Base-by-base conservation (phyloP, 768 basidiomycete genomes). In the Leucocoprinus leucothites region DNA sequence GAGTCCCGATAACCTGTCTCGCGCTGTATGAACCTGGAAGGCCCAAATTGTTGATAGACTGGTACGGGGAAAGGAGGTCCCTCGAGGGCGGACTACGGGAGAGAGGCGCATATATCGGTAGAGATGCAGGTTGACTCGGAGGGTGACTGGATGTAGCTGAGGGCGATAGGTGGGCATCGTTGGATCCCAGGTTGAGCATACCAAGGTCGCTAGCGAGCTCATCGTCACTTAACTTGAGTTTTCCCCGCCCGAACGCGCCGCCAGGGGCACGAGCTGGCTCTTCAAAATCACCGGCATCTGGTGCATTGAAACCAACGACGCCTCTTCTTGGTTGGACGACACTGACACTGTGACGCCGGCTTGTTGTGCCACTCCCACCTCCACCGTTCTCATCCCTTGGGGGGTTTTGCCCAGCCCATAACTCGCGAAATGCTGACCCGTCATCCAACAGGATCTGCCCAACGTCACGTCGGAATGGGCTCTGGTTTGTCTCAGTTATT, bases 391-490 rank as follows among this genome's bases (percentile, higher is more conserved):
- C 83, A 57, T 85, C 85, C 34, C 80, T 75, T 3, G 80, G 84
- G 0, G 79, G 81, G 56, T 83, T 74, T 76, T 80, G 81, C n/a
- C 85, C 82, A 0, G 84, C 77, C 89, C 89, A 91, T 3, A 91
- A 74, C 59, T 90, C 87, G 31, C 86, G 76, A 61, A 90, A 81
- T 0, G 84, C 84, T 0, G 84, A 80, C 3, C 82, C 83, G 53
- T 91, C 89, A 63, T 91, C 88, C 47, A 86, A 69, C 34, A 91
- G 69, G 54, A 92, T 89, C 68, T 87, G 84, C 5, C 82, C 84
- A 16, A 93, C 87, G 66, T 94, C 89, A 21, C 91, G 75, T n/a
- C 89, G 82, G 65, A 94, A 93, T 0, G 91, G 91, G 59, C 82
- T 85, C 81, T 90, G 88, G 66, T 92, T 93, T 26, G 89, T 87